Evolutionary conservation across 1,139 yeast species (phyloP).

Genomic region (Lodderomyces theae): DNA sequence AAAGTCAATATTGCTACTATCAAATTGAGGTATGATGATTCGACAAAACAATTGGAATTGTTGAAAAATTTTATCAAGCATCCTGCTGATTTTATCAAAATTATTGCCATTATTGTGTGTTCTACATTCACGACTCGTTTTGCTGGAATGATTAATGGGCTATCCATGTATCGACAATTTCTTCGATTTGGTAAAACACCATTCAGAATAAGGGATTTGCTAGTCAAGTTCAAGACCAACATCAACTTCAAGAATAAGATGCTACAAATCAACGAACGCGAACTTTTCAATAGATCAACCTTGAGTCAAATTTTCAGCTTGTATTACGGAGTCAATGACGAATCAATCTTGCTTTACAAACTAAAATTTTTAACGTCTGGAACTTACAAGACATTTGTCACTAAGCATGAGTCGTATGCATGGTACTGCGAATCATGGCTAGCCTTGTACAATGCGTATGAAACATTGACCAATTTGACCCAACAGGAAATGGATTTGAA

Average conservation of each 20-base stretch:
- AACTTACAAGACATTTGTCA: slow-evolving; percentile 32
- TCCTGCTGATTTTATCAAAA: slow-evolving; percentile 41
- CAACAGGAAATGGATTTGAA: slow-evolving; percentile 44
- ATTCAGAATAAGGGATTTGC: slow-evolving; percentile 43
- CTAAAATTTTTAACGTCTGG: slow-evolving; percentile 47
- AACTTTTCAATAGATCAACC: slow-evolving; percentile 40
- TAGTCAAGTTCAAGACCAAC: slow-evolving; percentile 20
- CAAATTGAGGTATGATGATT: slow-evolving; percentile 31
- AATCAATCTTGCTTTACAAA: slow-evolving; percentile 52
- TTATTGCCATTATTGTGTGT: slow-evolving; percentile 32
- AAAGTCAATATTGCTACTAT: slow-evolving; percentile 30
- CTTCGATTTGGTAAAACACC: slow-evolving; percentile 74
- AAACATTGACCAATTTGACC: slow-evolving; percentile 34
- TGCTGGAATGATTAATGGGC: slow-evolving; percentile 45
- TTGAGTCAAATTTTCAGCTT: slow-evolving; percentile 50
- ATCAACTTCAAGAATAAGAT: slow-evolving; percentile 10
- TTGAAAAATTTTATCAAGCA: slow-evolving; percentile 37
- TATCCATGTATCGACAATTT: slow-evolving; percentile 64
- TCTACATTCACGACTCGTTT: slow-evolving; percentile 31
- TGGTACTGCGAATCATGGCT: slow-evolving; percentile 65
- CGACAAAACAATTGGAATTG: slow-evolving; percentile 33
- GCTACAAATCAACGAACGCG: slow-evolving; percentile 21
- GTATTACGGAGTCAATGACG: slow-evolving; percentile 66
- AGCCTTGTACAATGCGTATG: slow-evolving; percentile 49
- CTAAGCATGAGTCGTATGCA: slow-evolving; percentile 55